A percentile compares a stretch with the other conserved stretches of the same genome.
Conservation (phyloP, 306 rosid species). For the Cicer arietinum region DNA sequence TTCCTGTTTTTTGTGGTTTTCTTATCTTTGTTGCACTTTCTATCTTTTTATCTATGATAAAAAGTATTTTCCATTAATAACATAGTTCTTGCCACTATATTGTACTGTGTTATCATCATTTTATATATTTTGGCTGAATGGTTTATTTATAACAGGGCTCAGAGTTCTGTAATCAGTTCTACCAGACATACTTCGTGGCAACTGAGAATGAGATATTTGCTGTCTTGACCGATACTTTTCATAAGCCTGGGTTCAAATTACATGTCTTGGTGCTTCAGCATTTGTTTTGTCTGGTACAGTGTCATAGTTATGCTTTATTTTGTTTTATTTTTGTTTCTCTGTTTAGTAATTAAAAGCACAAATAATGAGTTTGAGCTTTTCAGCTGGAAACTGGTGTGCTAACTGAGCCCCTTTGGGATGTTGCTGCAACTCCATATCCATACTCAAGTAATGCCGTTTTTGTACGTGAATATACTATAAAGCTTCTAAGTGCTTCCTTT, state of each 20-base stretch:
- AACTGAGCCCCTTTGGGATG: constrained; percentile 96
- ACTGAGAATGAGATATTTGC: constrained; percentile 96
- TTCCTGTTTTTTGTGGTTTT: constrained; percentile 26
- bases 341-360: not conserved
- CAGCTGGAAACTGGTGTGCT: constrained; percentile 83
- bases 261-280: constrained; percentile 98
- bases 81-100: constrained; percentile 24
- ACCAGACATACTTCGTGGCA: constrained; percentile 72
- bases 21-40: not conserved
- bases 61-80: not conserved
- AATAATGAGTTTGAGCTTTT: constrained; percentile 23
- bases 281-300: constrained; percentile 82
- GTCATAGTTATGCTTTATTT: constrained; percentile 26
- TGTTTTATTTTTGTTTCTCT: not conserved
- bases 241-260: constrained; percentile 97
- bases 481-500: constrained; percentile 87
- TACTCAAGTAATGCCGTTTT: constrained; percentile 75
- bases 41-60: not conserved
- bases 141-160: constrained; percentile 61
- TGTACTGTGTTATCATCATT: not conserved
- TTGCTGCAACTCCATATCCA: constrained; percentile 60
- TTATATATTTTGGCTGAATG: constrained; percentile 12
- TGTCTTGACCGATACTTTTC: constrained; percentile 93
- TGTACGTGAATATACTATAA: constrained; percentile 87
- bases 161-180: constrained; percentile 95